These are phyloP conservation scores for Rhodomyrtus tomentosa DNA, from an alignment of 345 rosid genomes.

Conservation along the genomic window DNA sequence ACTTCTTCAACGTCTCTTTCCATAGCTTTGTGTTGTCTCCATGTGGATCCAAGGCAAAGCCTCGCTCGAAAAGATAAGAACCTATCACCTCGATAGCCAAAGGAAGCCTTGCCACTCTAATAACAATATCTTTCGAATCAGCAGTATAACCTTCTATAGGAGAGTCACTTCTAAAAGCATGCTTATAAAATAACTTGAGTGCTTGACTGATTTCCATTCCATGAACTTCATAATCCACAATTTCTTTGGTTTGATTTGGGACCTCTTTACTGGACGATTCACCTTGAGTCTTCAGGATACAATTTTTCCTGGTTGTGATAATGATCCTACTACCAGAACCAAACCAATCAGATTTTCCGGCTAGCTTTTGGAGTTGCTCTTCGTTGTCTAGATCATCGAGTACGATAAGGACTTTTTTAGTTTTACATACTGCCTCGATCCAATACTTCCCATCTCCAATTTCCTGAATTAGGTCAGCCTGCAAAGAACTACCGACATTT, in stretches of 20 bases:
- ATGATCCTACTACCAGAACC: neutral
- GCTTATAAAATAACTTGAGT: neutral
- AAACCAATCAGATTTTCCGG: neutral
- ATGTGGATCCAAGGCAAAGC: neutral
- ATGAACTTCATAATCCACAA: accelerated
- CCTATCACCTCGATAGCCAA: neutral
- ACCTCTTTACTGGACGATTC: accelerated
- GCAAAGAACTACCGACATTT: too few relatives aligned
- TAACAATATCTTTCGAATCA: neutral
- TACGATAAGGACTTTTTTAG: neutral
- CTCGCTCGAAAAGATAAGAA: neutral
- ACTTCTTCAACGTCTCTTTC: neutral
- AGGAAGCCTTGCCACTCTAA: neutral
- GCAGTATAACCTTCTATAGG: neutral
- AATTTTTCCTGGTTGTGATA: neutral
- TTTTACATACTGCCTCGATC: neutral
- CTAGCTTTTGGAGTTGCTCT: neutral
- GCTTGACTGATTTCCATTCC: neutral
- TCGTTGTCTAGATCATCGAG: neutral
- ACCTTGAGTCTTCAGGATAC: neutral
- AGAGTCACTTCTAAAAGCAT: neutral
- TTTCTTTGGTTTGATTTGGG: neutral
- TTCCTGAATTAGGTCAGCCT: too few relatives aligned
- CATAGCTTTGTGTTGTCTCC: neutral
- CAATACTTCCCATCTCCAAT: too few relatives aligned